These are phyloP conservation scores for Funneliformis mosseae DNA, from an alignment of 192 early-diverging fungal species.

Conservation along the genomic window DNA sequence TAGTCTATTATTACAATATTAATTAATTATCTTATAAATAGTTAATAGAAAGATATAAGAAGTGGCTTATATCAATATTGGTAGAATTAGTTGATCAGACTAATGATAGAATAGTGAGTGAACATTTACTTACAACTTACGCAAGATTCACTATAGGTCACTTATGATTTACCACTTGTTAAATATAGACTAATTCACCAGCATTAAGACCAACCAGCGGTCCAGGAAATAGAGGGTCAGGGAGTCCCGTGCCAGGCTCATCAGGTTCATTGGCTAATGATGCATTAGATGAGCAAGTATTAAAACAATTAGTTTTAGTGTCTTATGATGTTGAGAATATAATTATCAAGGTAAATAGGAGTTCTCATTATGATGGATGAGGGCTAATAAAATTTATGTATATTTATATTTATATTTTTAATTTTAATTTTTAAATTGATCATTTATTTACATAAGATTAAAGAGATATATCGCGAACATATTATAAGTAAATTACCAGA, in stretches of 20 bases:
- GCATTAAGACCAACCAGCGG: constrained; percentile 21
- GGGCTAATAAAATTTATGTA: too few species aligned
- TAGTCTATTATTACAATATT: too few species aligned
- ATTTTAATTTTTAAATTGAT: not conserved
- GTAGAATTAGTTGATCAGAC: not conserved
- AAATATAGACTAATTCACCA: not conserved
- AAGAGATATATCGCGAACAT: constrained; percentile 34
- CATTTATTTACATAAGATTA: constrained; percentile 20
- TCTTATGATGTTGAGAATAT: constrained; percentile 48
- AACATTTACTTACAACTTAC: not conserved
- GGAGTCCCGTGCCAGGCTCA: constrained; percentile 19
- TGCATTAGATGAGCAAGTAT: constrained; percentile 35
- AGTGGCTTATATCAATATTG: not conserved
- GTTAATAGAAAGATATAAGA: constrained; percentile 30
- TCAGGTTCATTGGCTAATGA: constrained; percentile 12
- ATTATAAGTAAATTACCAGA: constrained; percentile 53
- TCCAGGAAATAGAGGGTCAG: constrained; percentile 12
- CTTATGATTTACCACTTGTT: not conserved
- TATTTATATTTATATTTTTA: too few species aligned
- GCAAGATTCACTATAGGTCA: too few species aligned
- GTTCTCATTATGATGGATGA: not conserved
- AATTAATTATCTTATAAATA: constrained; percentile 32
- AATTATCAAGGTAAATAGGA: constrained; percentile 19
- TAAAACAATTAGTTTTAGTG: constrained; percentile 47
- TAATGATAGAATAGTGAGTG: constrained; percentile 3